Base-by-base conservation (phyloP, 2,329 filamentous ascomycete species). In the Paecilomyces sp. region DNA sequence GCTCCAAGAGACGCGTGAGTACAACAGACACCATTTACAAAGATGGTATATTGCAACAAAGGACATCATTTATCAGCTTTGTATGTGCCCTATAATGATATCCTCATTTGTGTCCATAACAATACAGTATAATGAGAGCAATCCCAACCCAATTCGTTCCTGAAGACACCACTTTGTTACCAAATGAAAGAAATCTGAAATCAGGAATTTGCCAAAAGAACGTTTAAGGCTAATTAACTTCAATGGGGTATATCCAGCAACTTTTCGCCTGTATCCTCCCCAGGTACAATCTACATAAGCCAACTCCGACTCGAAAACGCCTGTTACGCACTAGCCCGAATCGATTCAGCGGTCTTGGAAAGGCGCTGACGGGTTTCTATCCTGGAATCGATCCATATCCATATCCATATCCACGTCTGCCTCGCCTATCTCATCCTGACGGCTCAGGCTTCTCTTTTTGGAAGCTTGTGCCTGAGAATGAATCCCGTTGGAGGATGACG, bases 371-470 rank as follows among this genome's bases (percentile, higher is more conserved):
- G 71, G 69, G 47, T 61, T 70, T 57, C 74, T 70, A 24, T 63
- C 62, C 54, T 61, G 55, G 12, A 60, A 60, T 36, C 63, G 60
- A 34, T 59, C 66, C 50, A 68, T 52, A 59, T 70, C 67, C 34
- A 67, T 56, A 56, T 70, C 63, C 66, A 67, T 67, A 4, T 60
- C 61, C 5, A 47, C 64, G 58, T 66, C 63, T 50, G 62, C 63
- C 47, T 61, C 62, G 25, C 72, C 72, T 51, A 66, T 63, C 22
- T 71, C 66, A 33, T 67, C 60, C 13, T 67, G 63, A 59, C 74
- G 69, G 30, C 71, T 66, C 18, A 74, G 67, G 36, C 64, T 72
- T 58, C 74, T 68, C 60, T 77, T 73, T 58, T 62, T 70, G 8
- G 64, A 61, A 9, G 54, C 55, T 5, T 63, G 52, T n/a, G 66